phyloP scores from a whole-genome alignment of 768 basidiomycete genomes.

The Paxillus ammoniavirescens region DNA sequence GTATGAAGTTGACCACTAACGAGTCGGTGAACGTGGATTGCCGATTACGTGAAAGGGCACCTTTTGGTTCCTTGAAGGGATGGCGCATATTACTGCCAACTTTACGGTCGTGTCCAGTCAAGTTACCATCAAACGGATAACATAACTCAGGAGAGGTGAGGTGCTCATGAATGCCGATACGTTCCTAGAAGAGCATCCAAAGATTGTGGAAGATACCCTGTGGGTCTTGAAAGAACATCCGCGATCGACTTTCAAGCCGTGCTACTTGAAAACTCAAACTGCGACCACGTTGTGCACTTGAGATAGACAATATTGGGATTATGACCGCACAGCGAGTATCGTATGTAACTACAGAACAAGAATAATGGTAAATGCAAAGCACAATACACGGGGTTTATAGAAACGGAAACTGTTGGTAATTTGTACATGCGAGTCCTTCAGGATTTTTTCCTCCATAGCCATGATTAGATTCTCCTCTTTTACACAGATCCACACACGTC shows the following conservation, averaged over 20 bases:
- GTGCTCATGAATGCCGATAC: too few species aligned
- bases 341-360: conserved; percentile 18
- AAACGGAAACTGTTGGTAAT: conserved; percentile 9
- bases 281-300: too few species aligned
- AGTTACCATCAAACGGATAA: too few species aligned
- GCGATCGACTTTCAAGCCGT: neutral
- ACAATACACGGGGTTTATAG: neutral
- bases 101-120: too few species aligned
- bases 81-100: too few species aligned
- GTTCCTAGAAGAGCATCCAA: too few species aligned
- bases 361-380: conserved; percentile 5
- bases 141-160: too few species aligned
- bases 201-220: neutral
- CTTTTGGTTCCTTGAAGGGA: too few species aligned
- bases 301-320: neutral
- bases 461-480: conserved; percentile 17
- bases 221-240: too few species aligned
- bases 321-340: conserved; percentile 1
- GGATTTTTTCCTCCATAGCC: conserved; percentile 10
- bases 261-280: too few species aligned
- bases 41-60: neutral
- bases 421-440: conserved; percentile 10
- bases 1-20: too few species aligned
- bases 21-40: neutral
- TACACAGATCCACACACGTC: neutral